Base-by-base conservation (phyloP, 352 stramenopile species). In the Phytophthora pinifolia region DNA sequence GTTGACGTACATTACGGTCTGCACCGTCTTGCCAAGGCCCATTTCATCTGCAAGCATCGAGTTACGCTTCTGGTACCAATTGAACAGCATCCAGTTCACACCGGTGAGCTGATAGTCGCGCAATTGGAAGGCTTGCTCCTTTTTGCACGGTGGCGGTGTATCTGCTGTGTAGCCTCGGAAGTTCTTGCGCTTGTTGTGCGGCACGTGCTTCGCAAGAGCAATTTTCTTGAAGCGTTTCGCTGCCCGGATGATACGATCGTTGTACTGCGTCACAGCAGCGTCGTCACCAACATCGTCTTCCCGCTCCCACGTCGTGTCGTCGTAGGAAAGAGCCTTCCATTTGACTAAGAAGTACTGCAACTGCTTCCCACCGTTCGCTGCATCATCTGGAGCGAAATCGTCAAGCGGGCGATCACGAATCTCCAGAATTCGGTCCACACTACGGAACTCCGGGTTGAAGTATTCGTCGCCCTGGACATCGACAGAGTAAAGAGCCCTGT, bases 41-140 rank as follows among this genome's bases (percentile, higher is more conserved):
- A 99, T 99, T 72, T 99, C 98, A 69, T 99, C 98, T 7, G 98
- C 98, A 8, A 99, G 81, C 72, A 99, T 98, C 57, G 91, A 99
- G 52, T 96, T 97, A 13, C 97, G 92, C n/a, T 85, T 74, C 59
- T 98, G 96, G 65, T 99, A 98, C 82, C 94, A 99, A 69, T 98
- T 99, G 55, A 96, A 98, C 34, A 99, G 79, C 69, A 99, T 91
- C 98, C 98, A 99, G 59, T 99, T 99, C 2, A 99, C 92, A 33
- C 98, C 98, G 15, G 97, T 97, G 39, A 99, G 78, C 76, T 99
- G 98, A 77, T 99, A 99, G 59, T 99, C 96, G 15, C 98, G 88
- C 30, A 99, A 73, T 39, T 93, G 83, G 46, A 95, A 82, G 2
- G 46, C 50, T 42, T 90, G 73, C 4, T 67, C 66, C 25, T 78